phyloP scores from a whole-genome alignment of 345 rosid species.

The Populus simonii region DNA sequence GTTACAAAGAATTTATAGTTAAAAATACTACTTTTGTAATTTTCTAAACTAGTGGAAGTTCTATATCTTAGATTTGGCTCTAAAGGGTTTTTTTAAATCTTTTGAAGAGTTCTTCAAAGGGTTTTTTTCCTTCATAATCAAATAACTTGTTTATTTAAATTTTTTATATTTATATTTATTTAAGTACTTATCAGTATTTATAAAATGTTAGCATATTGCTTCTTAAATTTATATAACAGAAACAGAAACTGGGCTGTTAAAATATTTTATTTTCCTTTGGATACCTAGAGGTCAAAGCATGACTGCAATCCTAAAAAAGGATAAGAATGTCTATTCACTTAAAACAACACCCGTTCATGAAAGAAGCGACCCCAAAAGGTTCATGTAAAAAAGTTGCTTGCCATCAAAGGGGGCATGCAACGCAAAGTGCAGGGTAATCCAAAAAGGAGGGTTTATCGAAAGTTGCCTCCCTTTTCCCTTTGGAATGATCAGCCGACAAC shows the following conservation, averaged over 20 bases:
- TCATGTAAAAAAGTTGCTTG: slow-evolving; percentile 8
- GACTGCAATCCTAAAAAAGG: neutral
- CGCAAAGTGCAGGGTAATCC: slow-evolving; percentile 25
- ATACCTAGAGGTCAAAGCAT: neutral
- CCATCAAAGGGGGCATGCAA: slow-evolving; percentile 32
- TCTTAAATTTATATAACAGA: too few relatives aligned
- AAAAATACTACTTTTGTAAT: too few relatives aligned
- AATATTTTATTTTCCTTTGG: neutral
- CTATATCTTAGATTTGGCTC: too few relatives aligned
- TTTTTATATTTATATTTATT: too few relatives aligned
- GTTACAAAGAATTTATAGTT: too few relatives aligned
- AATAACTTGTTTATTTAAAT: too few relatives aligned
- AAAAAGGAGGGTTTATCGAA: slow-evolving; percentile 20
- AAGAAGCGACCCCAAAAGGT: neutral
- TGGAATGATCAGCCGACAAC: slow-evolving; percentile 27
- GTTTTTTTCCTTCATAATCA: rapidly evolving
- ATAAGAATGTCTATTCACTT: neutral
- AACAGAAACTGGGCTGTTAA: neutral
- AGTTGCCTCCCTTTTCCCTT: slow-evolving; percentile 43
- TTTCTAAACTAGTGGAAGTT: too few relatives aligned
- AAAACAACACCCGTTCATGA: neutral
- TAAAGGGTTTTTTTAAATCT: too few relatives aligned
- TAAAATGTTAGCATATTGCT: too few relatives aligned
- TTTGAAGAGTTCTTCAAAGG: too few relatives aligned
- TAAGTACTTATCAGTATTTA: too few relatives aligned